A percentile compares a stretch with the other conserved stretches of the same genome.
phyloP scores from a whole-genome alignment of 176 grass and related monocot genomes.

The Musa beccarii region DNA sequence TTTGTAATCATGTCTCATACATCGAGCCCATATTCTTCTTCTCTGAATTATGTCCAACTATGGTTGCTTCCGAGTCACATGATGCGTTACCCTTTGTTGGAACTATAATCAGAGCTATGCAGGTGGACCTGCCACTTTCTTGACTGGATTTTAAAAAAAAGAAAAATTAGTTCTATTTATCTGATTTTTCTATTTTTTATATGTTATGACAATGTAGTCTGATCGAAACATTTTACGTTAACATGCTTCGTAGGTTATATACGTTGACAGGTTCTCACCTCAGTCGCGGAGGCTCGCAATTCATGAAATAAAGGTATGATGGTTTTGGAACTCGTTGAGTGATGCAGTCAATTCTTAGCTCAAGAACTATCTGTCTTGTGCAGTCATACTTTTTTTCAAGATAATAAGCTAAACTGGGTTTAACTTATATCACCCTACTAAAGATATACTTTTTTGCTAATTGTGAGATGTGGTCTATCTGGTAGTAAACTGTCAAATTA shows the following conservation, averaged over 20 bases:
- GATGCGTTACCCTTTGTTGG: constrained; percentile 92
- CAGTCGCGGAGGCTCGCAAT: constrained; percentile 79
- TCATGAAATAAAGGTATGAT: constrained; percentile 94
- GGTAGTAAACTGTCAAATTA: too few relatives aligned
- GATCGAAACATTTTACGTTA: background rate
- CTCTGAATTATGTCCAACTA: constrained; percentile 93
- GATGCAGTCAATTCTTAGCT: background rate
- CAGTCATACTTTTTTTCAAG: background rate
- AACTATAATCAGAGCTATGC: constrained; percentile 97
- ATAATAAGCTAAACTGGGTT: too few relatives aligned
- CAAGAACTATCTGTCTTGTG: background rate
- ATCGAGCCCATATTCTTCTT: constrained; percentile 92
- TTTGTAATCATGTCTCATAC: constrained; percentile 97
- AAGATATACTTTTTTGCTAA: too few relatives aligned
- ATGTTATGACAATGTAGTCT: background rate
- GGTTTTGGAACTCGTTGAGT: background rate
- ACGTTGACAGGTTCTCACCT: constrained; percentile 94
- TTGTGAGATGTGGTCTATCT: too few relatives aligned
- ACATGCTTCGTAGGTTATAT: constrained; percentile 72
- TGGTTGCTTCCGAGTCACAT: constrained; percentile 93
- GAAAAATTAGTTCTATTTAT: constrained; percentile 16
- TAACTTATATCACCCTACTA: too few relatives aligned
- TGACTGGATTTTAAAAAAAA: too few relatives aligned
- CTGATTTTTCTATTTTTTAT: constrained; percentile 9
- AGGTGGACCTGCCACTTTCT: constrained; percentile 34